A percentile compares a stretch with the other conserved stretches of the same genome.
phyloP scores from a whole-genome alignment of 2,329 filamentous ascomycete genomes.

The Pyricularia sp. region DNA sequence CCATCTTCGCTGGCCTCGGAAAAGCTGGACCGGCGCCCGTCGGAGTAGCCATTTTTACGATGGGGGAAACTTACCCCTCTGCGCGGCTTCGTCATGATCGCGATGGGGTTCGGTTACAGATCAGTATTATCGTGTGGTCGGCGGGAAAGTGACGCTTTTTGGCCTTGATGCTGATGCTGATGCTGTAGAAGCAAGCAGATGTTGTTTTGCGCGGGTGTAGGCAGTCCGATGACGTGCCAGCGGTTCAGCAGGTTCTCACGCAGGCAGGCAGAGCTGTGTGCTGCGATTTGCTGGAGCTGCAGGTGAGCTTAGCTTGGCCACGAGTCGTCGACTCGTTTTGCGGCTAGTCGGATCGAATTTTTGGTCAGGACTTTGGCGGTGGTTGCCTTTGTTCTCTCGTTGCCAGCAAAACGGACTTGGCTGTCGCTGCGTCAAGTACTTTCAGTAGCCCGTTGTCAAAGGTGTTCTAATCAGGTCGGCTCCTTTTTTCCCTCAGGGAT shows the following conservation, averaged over 20 bases:
- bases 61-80: constrained; percentile 47
- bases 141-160: neutral
- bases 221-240: neutral
- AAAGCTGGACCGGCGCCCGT: constrained; percentile 60
- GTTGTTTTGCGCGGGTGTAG: neutral
- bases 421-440: neutral
- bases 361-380: neutral
- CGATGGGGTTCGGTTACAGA: constrained; percentile 5
- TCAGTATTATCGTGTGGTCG: neutral
- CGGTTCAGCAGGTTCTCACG: neutral
- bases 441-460: no score
- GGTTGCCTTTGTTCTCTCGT: neutral
- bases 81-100: constrained; percentile 25
- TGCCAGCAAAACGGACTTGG: neutral
- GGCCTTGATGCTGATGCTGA: neutral
- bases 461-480: neutral
- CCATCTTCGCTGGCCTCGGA: constrained; percentile 40
- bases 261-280: neutral
- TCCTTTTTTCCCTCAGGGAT: neutral
- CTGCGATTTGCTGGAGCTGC: neutral
- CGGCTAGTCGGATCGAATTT: neutral
- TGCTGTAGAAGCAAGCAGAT: neutral
- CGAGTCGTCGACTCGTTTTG: neutral
- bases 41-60: constrained; percentile 38
- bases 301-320: neutral